Evolutionary conservation across 306 rosid genomes (phyloP).

Genomic region (Cucumis hystrix): DNA sequence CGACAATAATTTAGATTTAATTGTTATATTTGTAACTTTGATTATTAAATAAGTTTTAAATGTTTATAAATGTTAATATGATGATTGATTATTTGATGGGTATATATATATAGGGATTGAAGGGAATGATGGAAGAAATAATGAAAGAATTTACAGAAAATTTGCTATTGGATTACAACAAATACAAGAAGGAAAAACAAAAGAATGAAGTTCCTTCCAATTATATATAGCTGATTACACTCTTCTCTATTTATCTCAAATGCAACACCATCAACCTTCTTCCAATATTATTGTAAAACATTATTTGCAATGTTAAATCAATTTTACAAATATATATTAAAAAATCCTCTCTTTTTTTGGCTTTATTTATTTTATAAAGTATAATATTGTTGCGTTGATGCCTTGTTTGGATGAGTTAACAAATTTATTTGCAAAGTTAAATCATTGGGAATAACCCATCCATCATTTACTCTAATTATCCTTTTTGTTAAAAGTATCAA

Average conservation of each 20-base stretch:
- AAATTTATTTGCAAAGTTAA: too few species aligned
- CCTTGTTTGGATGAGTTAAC: too few species aligned
- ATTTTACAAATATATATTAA: too few species aligned
- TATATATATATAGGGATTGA: neutral
- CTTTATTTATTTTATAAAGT: too few species aligned
- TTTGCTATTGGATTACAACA: neutral
- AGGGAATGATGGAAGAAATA: neutral
- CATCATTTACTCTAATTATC: too few species aligned
- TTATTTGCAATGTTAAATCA: neutral
- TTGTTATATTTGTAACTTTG: too few species aligned
- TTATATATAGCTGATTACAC: neutral
- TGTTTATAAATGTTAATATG: neutral
- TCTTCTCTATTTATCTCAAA: neutral
- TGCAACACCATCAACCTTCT: neutral
- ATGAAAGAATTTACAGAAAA: neutral
- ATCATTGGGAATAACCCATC: too few species aligned
- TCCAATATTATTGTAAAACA: neutral
- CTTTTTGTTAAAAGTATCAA: too few species aligned
- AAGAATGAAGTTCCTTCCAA: neutral
- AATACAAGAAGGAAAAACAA: constrained; percentile 3
- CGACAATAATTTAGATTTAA: too few species aligned
- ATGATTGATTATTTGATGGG: too few species aligned
- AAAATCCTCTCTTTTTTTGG: too few species aligned
- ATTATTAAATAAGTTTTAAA: neutral
- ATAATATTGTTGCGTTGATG: too few species aligned